phyloP scores from a whole-genome alignment of 176 grass and related monocot species.

The Triticum monococcum region DNA sequence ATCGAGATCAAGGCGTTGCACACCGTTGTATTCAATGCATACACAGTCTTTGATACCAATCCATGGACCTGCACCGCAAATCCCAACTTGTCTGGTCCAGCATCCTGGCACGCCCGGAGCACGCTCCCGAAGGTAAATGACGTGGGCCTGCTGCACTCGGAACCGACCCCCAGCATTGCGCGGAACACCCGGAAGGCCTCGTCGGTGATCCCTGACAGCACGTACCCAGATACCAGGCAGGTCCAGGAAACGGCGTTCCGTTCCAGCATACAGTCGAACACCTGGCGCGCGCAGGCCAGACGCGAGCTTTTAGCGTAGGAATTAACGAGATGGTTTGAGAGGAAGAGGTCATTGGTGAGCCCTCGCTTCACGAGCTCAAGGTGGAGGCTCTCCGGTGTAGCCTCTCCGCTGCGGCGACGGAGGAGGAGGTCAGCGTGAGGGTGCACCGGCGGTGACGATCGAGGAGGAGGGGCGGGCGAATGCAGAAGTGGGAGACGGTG shows the following conservation, averaged over 20 bases:
- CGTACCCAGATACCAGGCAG: constrained; percentile 58
- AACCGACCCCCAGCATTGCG: constrained; percentile 41
- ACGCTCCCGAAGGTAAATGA: constrained; percentile 67
- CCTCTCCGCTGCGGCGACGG: constrained; percentile 8
- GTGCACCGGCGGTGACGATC: constrained; percentile 12
- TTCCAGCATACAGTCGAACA: constrained; percentile 59
- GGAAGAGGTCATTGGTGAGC: constrained; percentile 53
- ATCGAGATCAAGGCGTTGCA: constrained; percentile 73
- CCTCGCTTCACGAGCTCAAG: constrained; percentile 54
- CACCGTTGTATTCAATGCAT: constrained; percentile 44
- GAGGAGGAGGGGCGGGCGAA: not conserved
- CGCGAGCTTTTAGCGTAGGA: constrained; percentile 41
- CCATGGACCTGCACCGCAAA: constrained; percentile 69
- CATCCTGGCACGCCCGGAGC: constrained; percentile 61
- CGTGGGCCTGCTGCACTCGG: constrained; percentile 41
- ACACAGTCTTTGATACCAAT: constrained; percentile 46
- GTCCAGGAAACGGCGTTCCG: constrained; percentile 70
- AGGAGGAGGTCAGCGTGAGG: constrained; percentile 17
- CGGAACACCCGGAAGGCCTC: constrained; percentile 50
- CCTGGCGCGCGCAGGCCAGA: constrained; percentile 30
- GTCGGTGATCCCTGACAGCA: constrained; percentile 29
- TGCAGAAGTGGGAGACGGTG: constrained; percentile 6
- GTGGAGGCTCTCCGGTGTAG: constrained; percentile 50
- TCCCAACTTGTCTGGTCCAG: constrained; percentile 32
- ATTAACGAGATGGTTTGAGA: constrained; percentile 60